Base-by-base conservation (phyloP, 352 stramenopile genomes). In the Ophiocytium majus region DNA sequence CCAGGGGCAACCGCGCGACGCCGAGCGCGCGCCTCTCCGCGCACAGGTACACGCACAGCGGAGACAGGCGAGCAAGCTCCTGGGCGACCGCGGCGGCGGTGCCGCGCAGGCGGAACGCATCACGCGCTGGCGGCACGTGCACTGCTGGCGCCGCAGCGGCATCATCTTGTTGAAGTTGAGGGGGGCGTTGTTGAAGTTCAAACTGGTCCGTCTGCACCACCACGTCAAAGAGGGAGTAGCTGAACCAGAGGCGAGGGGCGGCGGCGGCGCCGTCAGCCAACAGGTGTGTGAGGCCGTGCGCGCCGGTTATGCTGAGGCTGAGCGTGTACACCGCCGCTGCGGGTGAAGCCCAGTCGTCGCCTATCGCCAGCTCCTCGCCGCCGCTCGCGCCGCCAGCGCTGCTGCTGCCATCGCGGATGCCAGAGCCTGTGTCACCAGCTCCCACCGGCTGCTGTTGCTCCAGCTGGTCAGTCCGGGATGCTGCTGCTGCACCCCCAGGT, bases 191-290 rank as follows among this genome's bases (percentile, higher is more conserved):
- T n/a, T n/a, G n/a, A n/a, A n/a, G n/a, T 14, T 57, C 43, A n/a
- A 87, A 87, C 74, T 64, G 79, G 19, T 87, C 83, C 79, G 79
- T 85, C 34, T 87, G 83, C 79, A 87, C 83, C 14, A 87, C 83
- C 28, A 87, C 43, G 0, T 81, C 83, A n/a, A 87, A 87, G n/a
- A 87, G 57, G 0, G 83, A 87, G 83, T 87, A 87, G 83, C 83
- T 87, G 19, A 87, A 63, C 83, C 83, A 87, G 43, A 85, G 79
- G 9, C 71, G 63, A 10, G 31, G 49, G 35, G 34, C 64, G n/a
- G 33, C 0, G 33, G n/a, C 82, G 10, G 71, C 49, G 23, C 9
- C 23, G 10, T n/a, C 31, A 5, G 78, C 1, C 0, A 31, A 14
- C 37, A 85, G 32, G 14, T 32, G 43, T 19, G 66, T 32, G 32